phyloP scores from a whole-genome alignment of 2,329 filamentous ascomycete genomes.

The Penicillium sp. region DNA sequence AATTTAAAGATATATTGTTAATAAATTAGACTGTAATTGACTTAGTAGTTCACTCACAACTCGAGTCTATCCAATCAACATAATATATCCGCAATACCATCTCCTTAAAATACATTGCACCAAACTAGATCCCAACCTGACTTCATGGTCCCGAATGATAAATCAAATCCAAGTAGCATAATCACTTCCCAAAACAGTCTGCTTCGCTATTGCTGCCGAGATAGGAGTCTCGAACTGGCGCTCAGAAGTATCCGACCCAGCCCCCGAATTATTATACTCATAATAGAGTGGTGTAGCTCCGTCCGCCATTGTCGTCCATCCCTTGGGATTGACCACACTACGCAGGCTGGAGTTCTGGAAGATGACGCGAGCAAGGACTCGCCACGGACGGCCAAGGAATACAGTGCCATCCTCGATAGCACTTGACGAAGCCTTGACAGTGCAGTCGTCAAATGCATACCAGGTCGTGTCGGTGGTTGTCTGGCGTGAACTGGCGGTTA shows the following conservation, averaged over 20 bases:
- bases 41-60: not conserved
- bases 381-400: conserved; percentile 35
- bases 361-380: conserved; percentile 32
- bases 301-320: conserved; percentile 32
- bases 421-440: conserved; percentile 19
- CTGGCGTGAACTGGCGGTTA: conserved; percentile 32
- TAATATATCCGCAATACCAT: conserved; percentile 16
- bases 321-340: conserved; percentile 28
- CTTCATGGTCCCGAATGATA: not conserved
- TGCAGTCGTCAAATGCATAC: conserved; percentile 33
- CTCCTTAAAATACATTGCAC: not conserved
- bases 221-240: conserved; percentile 22
- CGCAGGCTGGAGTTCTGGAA: conserved; percentile 30
- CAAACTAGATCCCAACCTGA: too few species aligned
- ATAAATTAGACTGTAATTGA: not conserved
- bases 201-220: conserved; percentile 23
- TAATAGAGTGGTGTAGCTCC: conserved; percentile 31
- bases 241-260: conserved; percentile 19
- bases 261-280: conserved; percentile 28
- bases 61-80: conserved; percentile 11
- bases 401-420: conserved; percentile 20
- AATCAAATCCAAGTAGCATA: conserved; percentile 21
- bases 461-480: conserved; percentile 22
- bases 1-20: not conserved
- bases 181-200: conserved; percentile 22